phyloP scores from a whole-genome alignment of 2,329 filamentous ascomycete species.

The Penicillium hordei region DNA sequence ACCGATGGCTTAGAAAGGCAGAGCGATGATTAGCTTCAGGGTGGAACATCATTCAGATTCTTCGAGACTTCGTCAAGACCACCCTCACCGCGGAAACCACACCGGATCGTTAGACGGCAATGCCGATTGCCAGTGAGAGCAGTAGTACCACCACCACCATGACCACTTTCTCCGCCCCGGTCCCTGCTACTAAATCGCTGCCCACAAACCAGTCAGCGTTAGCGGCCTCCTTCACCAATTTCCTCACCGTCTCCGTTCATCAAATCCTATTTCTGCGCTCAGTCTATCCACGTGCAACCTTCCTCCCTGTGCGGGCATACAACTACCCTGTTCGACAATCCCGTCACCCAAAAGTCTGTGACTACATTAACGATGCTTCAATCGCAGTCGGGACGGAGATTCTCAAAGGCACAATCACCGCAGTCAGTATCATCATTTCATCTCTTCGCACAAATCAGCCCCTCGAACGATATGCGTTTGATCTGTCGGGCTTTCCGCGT shows the following conservation, averaged over 20 bases:
- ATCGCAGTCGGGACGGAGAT: slow-evolving; percentile 70
- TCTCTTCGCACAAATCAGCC: slow-evolving; percentile 51
- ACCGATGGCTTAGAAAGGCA: slow-evolving; percentile 37
- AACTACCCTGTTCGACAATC: slow-evolving; percentile 82
- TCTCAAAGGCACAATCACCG: slow-evolving; percentile 57
- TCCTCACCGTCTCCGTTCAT: slow-evolving; percentile 80
- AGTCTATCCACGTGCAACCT: slow-evolving; percentile 76
- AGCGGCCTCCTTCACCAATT: slow-evolving; percentile 70
- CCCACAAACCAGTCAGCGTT: slow-evolving; percentile 58
- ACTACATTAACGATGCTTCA: slow-evolving; percentile 81
- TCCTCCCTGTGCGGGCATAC: slow-evolving; percentile 76
- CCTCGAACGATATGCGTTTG: slow-evolving; percentile 61
- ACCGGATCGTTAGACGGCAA: slow-evolving; percentile 36
- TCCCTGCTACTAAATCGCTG: slow-evolving; percentile 43
- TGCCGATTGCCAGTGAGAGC: slow-evolving; percentile 45
- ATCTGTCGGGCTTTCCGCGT: slow-evolving; percentile 57
- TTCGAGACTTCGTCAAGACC: slow-evolving; percentile 40
- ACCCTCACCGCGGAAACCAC: slow-evolving; percentile 37
- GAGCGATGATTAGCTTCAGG: slow-evolving; percentile 47
- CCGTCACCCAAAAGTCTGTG: slow-evolving; percentile 79
- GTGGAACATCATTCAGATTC: slow-evolving; percentile 45
- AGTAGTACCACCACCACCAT: slow-evolving; percentile 41
- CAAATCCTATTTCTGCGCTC: slow-evolving; percentile 79
- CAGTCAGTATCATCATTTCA: slow-evolving; percentile 59
- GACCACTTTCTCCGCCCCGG: slow-evolving; percentile 42